Evolutionary conservation across 2,329 filamentous ascomycete species (phyloP).

Genomic region (Dothistroma septosporum): DNA sequence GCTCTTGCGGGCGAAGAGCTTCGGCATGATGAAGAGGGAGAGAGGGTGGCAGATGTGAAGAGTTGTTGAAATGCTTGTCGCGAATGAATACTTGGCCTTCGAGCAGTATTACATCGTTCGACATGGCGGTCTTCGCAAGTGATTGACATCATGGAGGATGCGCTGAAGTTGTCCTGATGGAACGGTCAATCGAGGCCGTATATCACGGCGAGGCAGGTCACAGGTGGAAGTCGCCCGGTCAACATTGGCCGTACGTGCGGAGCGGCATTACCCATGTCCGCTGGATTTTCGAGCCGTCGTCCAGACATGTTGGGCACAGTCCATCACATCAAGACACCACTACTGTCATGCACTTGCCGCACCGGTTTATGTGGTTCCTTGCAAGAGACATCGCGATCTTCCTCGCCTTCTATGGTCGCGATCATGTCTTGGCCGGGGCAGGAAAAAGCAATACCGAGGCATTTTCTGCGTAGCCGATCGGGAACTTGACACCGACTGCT

Average conservation of each 20-base stretch:
- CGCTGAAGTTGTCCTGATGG: not conserved
- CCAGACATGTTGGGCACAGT: no score
- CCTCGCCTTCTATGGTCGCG: not conserved
- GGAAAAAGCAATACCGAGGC: not conserved
- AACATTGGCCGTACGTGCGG: not conserved
- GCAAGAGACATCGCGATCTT: not conserved
- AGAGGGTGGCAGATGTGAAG: not conserved
- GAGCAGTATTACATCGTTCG: not conserved
- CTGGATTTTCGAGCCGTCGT: not conserved
- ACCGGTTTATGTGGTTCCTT: not conserved
- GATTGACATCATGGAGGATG: not conserved
- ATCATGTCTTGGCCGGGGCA: not conserved
- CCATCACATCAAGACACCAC: not conserved
- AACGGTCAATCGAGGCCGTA: not conserved
- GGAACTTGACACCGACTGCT: not conserved
- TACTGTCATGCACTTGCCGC: not conserved
- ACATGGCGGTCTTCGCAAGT: not conserved
- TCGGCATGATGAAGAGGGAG: not conserved
- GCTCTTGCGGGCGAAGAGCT: not conserved
- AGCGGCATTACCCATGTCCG: not conserved
- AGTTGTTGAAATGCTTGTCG: not conserved
- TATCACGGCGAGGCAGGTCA: not conserved
- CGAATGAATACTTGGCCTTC: not conserved
- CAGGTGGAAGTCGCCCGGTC: not conserved
- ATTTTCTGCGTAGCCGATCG: not conserved